Evolutionary conservation across 345 rosid species (phyloP).

Genomic region (Boechera stricta): DNA sequence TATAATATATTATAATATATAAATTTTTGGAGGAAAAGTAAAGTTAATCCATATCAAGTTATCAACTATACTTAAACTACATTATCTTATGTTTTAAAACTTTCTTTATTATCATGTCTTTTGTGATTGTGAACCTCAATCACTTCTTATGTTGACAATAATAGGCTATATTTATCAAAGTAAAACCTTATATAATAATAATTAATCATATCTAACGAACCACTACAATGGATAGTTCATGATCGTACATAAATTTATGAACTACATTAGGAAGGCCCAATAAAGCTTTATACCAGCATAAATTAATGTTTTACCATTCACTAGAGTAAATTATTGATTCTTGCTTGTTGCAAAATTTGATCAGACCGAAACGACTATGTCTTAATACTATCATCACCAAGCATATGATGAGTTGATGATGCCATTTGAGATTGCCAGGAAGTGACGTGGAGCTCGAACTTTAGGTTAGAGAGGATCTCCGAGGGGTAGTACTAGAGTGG

Average conservation of each 20-base stretch:
- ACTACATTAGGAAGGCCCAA: not conserved
- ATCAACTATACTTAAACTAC: slow-evolving; percentile 16
- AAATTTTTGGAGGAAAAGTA: not conserved
- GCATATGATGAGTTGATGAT: not conserved
- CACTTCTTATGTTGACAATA: slow-evolving; percentile 20
- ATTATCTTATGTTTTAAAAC: slow-evolving; percentile 15
- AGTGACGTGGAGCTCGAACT: not conserved
- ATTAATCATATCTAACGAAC: not conserved
- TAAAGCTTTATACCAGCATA: not conserved
- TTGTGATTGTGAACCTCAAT: slow-evolving; percentile 20
- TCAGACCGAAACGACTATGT: not conserved
- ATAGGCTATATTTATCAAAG: not conserved
- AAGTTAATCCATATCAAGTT: not conserved
- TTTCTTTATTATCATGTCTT: slow-evolving; percentile 4
- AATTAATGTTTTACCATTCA: not conserved
- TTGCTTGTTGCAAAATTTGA: not conserved
- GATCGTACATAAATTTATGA: not conserved
- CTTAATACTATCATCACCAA: not conserved
- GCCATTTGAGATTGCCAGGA: not conserved
- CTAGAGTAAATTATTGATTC: not conserved
- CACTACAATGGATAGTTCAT: slow-evolving; percentile 14
- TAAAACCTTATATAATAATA: not conserved
- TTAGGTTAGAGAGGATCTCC: not conserved
- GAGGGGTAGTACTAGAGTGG: not conserved
- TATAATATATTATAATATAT: not conserved